Percentiles rank a stretch among this genome's conserved stretches.
phyloP scores from a whole-genome alignment of 805 yeast genomes.

The Suhomyces emberorum region DNA sequence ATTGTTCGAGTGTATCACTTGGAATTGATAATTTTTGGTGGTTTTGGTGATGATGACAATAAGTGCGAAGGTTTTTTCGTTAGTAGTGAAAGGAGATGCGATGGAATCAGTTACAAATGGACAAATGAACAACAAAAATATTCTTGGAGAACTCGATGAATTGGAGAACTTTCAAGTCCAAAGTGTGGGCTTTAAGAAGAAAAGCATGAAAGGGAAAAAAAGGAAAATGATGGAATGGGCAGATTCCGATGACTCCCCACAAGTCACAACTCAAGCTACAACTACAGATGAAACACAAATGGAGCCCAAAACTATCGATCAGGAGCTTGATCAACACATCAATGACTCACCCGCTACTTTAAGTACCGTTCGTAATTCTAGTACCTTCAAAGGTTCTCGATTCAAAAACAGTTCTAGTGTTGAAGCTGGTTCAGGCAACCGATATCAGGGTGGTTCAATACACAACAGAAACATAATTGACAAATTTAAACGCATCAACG shows the following conservation, averaged over 20 bases:
- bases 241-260: background rate
- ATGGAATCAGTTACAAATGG: too few relatives aligned
- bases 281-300: background rate
- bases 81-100: too few relatives aligned
- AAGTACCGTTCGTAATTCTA: background rate
- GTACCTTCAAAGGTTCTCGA: background rate
- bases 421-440: background rate
- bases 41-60: too few relatives aligned
- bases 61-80: too few relatives aligned
- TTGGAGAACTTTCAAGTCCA: background rate
- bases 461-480: background rate
- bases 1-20: too few relatives aligned
- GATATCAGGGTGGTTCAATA: background rate
- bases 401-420: background rate
- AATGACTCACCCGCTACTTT: background rate
- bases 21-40: too few relatives aligned
- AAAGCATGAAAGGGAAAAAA: slow-evolving; percentile 6
- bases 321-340: background rate
- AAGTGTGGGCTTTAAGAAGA: slow-evolving; percentile 10
- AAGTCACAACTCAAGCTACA: background rate
- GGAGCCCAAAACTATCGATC: background rate
- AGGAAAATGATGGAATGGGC: background rate
- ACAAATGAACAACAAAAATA: background rate
- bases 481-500: background rate
- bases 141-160: slow-evolving; percentile 2